Conservation (phyloP, 768 basidiomycete genomes). For the Hortiboletus flavorubellus region DNA sequence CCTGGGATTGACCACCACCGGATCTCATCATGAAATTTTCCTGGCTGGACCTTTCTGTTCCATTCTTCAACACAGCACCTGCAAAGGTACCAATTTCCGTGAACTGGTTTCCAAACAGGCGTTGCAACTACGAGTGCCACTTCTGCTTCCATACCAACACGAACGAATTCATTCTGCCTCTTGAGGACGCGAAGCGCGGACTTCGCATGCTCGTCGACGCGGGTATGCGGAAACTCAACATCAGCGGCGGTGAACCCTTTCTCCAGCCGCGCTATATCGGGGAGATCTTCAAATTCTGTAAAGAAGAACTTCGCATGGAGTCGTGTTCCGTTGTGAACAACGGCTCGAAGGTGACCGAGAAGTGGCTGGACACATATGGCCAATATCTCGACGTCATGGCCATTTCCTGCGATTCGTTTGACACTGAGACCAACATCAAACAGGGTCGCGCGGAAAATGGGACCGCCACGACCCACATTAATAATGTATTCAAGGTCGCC, state of each 20-base stretch:
- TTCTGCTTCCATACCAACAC: constrained; percentile 43
- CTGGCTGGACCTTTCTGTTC: constrained; percentile 18
- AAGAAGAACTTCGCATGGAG: constrained; percentile 35
- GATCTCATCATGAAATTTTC: constrained; percentile 7
- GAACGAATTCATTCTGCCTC: constrained; percentile 32
- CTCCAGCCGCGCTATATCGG: constrained; percentile 38
- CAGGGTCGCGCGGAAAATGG: constrained; percentile 35
- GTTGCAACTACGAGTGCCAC: constrained; percentile 36
- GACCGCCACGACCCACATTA: constrained; percentile 29
- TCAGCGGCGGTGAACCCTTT: constrained; percentile 38
- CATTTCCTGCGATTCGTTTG: constrained; percentile 41
- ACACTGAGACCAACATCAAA: constrained; percentile 33
- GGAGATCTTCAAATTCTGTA: constrained; percentile 36
- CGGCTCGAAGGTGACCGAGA: constrained; percentile 41
- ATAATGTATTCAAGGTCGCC: constrained; percentile 34
- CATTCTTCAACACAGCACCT: constrained; percentile 12
- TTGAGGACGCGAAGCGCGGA: constrained; percentile 35
- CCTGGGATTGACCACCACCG: neutral
- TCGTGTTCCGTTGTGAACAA: constrained; percentile 36
- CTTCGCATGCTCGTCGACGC: constrained; percentile 31
- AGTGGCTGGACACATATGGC: constrained; percentile 39
- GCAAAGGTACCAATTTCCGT: constrained; percentile 21
- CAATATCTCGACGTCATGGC: constrained; percentile 41
- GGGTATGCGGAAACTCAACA: constrained; percentile 37
- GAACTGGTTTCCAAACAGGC: constrained; percentile 27